phyloP scores from a whole-genome alignment of 805 yeast species.

The Blastobotrys chiropterorum region DNA sequence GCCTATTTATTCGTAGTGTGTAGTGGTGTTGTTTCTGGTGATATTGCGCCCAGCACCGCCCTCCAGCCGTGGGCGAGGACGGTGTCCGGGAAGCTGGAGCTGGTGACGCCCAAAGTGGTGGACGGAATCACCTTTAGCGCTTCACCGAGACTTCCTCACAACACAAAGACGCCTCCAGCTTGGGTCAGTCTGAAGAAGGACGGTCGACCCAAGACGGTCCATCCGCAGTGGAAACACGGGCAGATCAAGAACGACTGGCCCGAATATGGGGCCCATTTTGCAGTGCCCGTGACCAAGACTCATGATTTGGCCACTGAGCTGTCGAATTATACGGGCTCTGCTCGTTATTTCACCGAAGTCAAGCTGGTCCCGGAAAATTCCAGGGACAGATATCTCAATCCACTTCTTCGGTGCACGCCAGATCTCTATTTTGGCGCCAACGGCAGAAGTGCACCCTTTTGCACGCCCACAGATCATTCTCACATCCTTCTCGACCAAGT shows the following conservation, averaged over 20 bases:
- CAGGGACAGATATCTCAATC: conserved; percentile 67
- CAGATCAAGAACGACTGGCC: conserved; percentile 60
- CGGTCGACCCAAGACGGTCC: conserved; percentile 74
- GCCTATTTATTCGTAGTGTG: too few relatives aligned
- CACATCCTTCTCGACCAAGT: conserved; percentile 53
- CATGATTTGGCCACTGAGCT: conserved; percentile 56
- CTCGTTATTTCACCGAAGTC: conserved; percentile 52
- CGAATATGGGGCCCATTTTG: conserved; percentile 69
- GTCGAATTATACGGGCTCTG: conserved; percentile 58
- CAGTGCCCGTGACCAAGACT: conserved; percentile 54
- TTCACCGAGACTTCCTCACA: conserved; percentile 32
- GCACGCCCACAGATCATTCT: conserved; percentile 65
- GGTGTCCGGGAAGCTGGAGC: conserved; percentile 51
- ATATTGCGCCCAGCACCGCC: neutral
- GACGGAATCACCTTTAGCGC: conserved; percentile 59
- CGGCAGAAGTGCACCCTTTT: conserved; percentile 67
- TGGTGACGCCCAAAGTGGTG: conserved; percentile 58
- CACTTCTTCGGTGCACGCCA: conserved; percentile 82
- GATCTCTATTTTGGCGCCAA: conserved; percentile 52
- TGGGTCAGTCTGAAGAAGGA: conserved; percentile 76
- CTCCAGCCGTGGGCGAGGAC: conserved; percentile 65
- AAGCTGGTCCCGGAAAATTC: conserved; percentile 57
- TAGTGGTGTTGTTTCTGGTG: neutral
- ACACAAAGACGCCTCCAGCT: conserved; percentile 55
- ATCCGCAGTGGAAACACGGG: conserved; percentile 72